phyloP scores from a whole-genome alignment of 495 filamentous ascomycete genomes.

The Immersiella caudata region DNA sequence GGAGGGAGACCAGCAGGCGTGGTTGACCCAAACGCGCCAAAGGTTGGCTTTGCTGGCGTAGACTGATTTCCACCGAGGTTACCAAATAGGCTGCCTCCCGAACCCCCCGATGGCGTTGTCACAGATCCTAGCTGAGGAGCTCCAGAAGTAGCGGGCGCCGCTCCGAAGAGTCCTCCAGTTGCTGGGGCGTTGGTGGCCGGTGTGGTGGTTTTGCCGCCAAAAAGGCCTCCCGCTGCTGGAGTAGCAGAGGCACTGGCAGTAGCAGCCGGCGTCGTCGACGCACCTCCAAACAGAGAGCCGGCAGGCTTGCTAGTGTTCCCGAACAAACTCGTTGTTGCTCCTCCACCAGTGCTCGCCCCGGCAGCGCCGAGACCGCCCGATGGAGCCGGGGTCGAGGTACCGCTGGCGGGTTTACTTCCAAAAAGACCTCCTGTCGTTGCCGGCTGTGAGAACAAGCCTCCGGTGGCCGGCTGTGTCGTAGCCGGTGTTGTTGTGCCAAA shows the following conservation, averaged over 20 bases:
- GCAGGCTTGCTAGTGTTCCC: not conserved
- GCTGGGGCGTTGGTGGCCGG: conserved; percentile 27
- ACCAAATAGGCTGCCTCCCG: conserved; percentile 21
- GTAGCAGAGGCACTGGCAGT: conserved; percentile 4
- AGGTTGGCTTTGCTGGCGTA: conserved; percentile 37
- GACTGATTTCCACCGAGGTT: conserved; percentile 11
- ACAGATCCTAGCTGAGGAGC: conserved; percentile 12
- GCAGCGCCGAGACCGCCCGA: conserved; percentile 14
- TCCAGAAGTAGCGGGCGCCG: not conserved
- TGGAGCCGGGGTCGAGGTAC: conserved; percentile 20
- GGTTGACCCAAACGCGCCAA: conserved; percentile 33
- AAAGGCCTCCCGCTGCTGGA: conserved; percentile 9
- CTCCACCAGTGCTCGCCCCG: not conserved
- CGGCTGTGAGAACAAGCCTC: conserved; percentile 43
- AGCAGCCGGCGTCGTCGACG: not conserved
- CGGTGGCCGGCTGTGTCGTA: conserved; percentile 30
- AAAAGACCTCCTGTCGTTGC: conserved; percentile 28
- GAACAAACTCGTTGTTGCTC: not conserved
- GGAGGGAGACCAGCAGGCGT: conserved; percentile 40
- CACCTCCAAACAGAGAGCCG: not conserved
- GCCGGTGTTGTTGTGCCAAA: conserved; percentile 39
- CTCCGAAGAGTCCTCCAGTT: conserved; percentile 4
- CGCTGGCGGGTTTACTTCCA: conserved; percentile 17
- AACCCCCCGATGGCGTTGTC: not conserved
- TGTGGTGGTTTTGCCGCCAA: conserved; percentile 17